Conservation (phyloP, 345 rosid genomes). For the Arabidopsis suecica region DNA sequence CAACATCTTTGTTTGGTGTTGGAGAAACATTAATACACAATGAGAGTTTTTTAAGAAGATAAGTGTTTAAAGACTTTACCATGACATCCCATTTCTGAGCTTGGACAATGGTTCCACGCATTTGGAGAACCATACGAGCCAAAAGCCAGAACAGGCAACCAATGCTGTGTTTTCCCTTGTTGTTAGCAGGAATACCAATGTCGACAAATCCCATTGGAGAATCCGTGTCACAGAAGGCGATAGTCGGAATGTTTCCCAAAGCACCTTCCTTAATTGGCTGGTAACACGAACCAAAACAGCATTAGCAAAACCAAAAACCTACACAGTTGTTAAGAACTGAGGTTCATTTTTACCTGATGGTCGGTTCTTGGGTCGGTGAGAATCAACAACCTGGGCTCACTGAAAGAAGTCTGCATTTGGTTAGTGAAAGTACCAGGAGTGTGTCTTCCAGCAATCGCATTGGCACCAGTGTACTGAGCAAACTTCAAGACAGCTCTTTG, state of each 20-base stretch:
- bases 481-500: slow-evolving; percentile 91
- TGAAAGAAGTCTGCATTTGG: slow-evolving; percentile 84
- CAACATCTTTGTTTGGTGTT: slow-evolving; percentile 44
- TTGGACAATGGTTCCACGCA: slow-evolving; percentile 83
- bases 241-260: slow-evolving; percentile 86
- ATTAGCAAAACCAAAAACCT: not conserved
- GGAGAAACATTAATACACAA: not conserved
- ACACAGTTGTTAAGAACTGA: not conserved
- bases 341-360: slow-evolving; percentile 60
- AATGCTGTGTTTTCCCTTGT: slow-evolving; percentile 93
- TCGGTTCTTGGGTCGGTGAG: slow-evolving; percentile 94
- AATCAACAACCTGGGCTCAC: slow-evolving; percentile 81
- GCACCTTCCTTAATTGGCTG: slow-evolving; percentile 94
- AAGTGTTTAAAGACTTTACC: slow-evolving; percentile 43
- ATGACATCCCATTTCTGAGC: slow-evolving; percentile 81
- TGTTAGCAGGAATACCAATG: slow-evolving; percentile 89
- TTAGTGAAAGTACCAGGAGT: slow-evolving; percentile 97
- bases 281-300: slow-evolving; percentile 18
- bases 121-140: slow-evolving; percentile 89
- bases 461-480: slow-evolving; percentile 79
- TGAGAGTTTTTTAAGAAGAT: slow-evolving; percentile 12
- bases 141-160: slow-evolving; percentile 87
- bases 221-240: slow-evolving; percentile 91
- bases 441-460: slow-evolving; percentile 93
- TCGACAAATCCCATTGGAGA: slow-evolving; percentile 88